A percentile compares a stretch with the other conserved stretches of the same genome.
Conservation (phyloP, 2,329 filamentous ascomycete genomes). For the Lasiodiplodia theobromae region DNA sequence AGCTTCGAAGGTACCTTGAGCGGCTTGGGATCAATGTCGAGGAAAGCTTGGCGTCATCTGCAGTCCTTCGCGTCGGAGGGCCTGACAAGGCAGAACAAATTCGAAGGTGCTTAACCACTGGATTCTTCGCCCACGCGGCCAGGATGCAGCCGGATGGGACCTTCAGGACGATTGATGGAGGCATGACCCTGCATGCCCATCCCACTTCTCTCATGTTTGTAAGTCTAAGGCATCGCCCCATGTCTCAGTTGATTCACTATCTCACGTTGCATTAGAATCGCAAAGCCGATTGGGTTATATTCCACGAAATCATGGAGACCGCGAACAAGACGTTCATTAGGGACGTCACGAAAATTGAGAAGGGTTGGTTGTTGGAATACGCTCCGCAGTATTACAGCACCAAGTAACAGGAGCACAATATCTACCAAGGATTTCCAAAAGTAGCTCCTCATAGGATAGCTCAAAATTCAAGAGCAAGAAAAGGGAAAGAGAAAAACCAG, state of each 20-base stretch:
- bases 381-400: constrained; percentile 69
- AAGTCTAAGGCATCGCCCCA: constrained; percentile 53
- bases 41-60: constrained; percentile 62
- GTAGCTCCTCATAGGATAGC: not conserved
- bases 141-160: constrained; percentile 93
- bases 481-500: not conserved
- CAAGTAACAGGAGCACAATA: constrained; percentile 18
- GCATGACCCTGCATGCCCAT: constrained; percentile 81
- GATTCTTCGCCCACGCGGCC: constrained; percentile 92
- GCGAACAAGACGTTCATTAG: constrained; percentile 87
- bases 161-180: constrained; percentile 84
- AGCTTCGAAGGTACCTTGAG: constrained; percentile 86
- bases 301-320: constrained; percentile 91
- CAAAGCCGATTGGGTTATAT: constrained; percentile 96
- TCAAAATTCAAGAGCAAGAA: not conserved
- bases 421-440: not conserved
- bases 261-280: constrained; percentile 64
- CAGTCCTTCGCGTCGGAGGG: constrained; percentile 49
- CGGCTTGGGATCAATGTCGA: constrained; percentile 77
- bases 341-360: constrained; percentile 93
- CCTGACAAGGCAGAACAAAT: constrained; percentile 73
- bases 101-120: constrained; percentile 81
- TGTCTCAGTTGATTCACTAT: not conserved
- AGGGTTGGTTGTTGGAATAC: constrained; percentile 89
- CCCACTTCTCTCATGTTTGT: constrained; percentile 91